Evolutionary conservation across 2,329 filamentous ascomycete species (phyloP), one percentile per base, ranked within the genome.

Genomic region (Botrytis sinoallii): DNA sequence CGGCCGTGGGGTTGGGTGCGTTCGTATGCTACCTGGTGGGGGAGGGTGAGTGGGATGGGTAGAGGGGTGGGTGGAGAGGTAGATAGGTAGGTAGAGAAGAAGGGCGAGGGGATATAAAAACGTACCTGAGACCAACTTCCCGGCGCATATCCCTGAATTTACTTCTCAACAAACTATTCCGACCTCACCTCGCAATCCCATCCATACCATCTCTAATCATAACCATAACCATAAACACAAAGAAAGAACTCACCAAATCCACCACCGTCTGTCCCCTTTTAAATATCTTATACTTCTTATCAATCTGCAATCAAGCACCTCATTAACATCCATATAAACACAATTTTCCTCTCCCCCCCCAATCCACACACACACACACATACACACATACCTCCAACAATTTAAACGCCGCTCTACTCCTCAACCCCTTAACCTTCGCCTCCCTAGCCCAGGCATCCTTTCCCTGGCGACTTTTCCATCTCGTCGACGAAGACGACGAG

Each of bases 321-420:
- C 52, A 29, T 57, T 18, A 57, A 32, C n/a, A 29, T 16, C 6
- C 52, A 18, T 29, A 29, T 20, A 46, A 46, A 7, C 18, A 46
- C 18, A 46, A 5, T 10, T 52, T 12, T 10, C 4, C 48, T n/a
- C 44, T 1, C 3, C 2, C 16, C 12, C 22, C 25, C 14, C n/a
- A 52, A n/a, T 3, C 22, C 48, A 52, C 48, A 29, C 7, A 32
- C 46, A 52, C 10, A 25, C 48, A 52, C 2, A 52, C 25, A 52
- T 4, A 40, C 38, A n/a, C 4, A 59, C 69, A 46, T 81, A 94
- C 94, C 86, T 98, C 93, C 29, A 98, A 83, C 16, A 99, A 85
- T 83, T 99, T 99, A 83, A 96, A 98, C 0, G 95, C 96, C 40
- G 96, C 96, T 75, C 96, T 90, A 79, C 94, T 97, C 83, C 95